These are phyloP conservation scores for Pleurotus citrinopileatus DNA, from an alignment of 768 basidiomycete genomes.

Conservation along the genomic window DNA sequence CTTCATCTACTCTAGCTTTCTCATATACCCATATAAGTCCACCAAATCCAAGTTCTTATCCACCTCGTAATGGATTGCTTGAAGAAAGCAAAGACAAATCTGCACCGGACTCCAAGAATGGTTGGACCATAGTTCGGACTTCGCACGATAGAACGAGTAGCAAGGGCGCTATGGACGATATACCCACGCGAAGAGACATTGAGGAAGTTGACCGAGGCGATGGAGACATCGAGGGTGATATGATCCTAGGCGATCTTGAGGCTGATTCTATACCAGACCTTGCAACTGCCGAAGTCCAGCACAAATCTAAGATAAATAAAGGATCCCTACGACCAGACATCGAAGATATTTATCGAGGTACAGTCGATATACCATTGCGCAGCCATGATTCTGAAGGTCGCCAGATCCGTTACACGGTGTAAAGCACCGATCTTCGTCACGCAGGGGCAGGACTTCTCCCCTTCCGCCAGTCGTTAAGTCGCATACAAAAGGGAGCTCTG, in stretches of 20 bases:
- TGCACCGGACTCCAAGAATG: conserved; percentile 45
- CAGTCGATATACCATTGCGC: conserved; percentile 16
- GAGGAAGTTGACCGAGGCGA: conserved; percentile 39
- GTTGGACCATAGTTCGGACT: conserved; percentile 75
- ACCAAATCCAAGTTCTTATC: conserved; percentile 75
- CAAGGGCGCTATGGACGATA: conserved; percentile 15
- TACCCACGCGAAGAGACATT: conserved; percentile 17
- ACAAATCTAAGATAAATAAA: conserved; percentile 43
- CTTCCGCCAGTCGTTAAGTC: conserved; percentile 20
- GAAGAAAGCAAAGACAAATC: conserved; percentile 15
- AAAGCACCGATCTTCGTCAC: conserved; percentile 36
- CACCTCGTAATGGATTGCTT: conserved; percentile 32
- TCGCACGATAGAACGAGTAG: conserved; percentile 23
- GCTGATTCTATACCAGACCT: conserved; percentile 37
- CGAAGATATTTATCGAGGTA: conserved; percentile 78
- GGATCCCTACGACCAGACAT: conserved; percentile 61
- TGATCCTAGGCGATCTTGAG: conserved; percentile 77
- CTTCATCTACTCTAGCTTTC: conserved; percentile 68
- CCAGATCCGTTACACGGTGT: conserved; percentile 62
- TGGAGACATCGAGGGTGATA: conserved; percentile 70
- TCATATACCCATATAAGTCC: conserved; percentile 80
- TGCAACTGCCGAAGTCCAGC: conserved; percentile 23
- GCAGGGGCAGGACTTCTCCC: conserved; percentile 30
- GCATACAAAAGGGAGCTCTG: conserved; percentile 21
- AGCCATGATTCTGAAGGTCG: conserved; percentile 24